phyloP scores from a whole-genome alignment of 2,329 filamentous ascomycete genomes.

The Juglanconis juglandina region DNA sequence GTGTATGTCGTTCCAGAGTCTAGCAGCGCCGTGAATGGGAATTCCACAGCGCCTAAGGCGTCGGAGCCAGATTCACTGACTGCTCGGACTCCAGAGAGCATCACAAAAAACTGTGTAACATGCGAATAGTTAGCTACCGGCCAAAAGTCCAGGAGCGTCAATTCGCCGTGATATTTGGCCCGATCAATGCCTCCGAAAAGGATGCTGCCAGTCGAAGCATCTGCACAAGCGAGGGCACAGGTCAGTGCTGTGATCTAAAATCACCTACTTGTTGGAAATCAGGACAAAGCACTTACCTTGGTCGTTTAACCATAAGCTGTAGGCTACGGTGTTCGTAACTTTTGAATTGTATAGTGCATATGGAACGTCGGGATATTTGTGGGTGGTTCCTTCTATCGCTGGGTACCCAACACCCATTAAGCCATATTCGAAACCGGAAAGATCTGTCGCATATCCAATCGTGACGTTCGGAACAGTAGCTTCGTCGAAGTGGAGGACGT shows the following conservation, averaged over 20 bases:
- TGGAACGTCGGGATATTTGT: neutral
- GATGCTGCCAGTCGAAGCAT: neutral
- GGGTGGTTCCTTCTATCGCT: neutral
- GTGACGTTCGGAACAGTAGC: neutral
- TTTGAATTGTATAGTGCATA: neutral
- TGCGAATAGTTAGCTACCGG: neutral
- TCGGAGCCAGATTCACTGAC: neutral
- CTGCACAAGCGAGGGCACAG: neutral
- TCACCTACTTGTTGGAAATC: neutral
- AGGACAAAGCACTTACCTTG: neutral
- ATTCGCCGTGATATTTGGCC: neutral
- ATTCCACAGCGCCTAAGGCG: neutral
- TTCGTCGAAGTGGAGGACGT: neutral
- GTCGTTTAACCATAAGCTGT: constrained; percentile 2
- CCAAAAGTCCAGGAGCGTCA: constrained; percentile 2
- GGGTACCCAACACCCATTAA: neutral
- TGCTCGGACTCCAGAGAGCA: neutral
- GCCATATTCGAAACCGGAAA: neutral
- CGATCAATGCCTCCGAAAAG: constrained; percentile 6
- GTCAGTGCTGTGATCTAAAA: neutral
- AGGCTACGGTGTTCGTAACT: neutral
- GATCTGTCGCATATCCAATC: neutral
- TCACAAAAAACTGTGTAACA: neutral
- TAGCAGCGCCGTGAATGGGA: neutral
- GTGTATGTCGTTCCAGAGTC: constrained; percentile 3